Base-by-base conservation (phyloP, 2,329 filamentous ascomycete genomes). In the Aspergillus candidus region DNA sequence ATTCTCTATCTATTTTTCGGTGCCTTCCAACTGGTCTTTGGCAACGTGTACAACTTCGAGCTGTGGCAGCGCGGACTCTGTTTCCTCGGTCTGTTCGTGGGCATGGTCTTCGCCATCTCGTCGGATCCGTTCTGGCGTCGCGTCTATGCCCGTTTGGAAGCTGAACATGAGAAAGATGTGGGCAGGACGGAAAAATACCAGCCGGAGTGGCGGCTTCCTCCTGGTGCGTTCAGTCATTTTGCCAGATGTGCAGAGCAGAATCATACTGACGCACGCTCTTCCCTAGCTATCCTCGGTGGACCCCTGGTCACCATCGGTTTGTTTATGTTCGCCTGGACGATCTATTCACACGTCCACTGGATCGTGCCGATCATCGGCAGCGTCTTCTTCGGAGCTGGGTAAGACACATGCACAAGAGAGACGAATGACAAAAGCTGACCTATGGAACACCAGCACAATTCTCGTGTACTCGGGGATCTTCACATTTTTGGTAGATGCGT, bases 1-100 rank as follows among this genome's bases (percentile, higher is more conserved):
- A 84, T 94, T 35, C 70, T 95, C 2, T 95, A 95, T 61, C 79
- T 95, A 32, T 94, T 94, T 72, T 94, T 94, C 62, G 88, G 88
- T 14, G 88, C 89, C 0, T 94, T 95, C 57, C 79, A 84, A 4
- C 71, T 94, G 35, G 82, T 95, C 12, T 95, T 95, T 59, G 64
- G 74, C 18, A 78, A 75, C 35, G 82, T 85, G 37, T 84, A 94
- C 62, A 81, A 78, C 14, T 89, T 95, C 70, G 80, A 79, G 41
- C 71, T 88, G 10, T 93, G 84, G 74, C 85, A 94, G 66, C 74
- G 79, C 10, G 90, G 89, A n/a, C 69, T 93, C 44, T 77, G 81
- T 11, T 95, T 95, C 65, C 58, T 93, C 37, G 71, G 72, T 15
- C 55, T 74, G n/a, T 59, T 72, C 35, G 67, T 73, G 5, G 72